Base-by-base conservation (phyloP, 192 early-diverging fungal genomes). In the Coemansia sp. region DNA sequence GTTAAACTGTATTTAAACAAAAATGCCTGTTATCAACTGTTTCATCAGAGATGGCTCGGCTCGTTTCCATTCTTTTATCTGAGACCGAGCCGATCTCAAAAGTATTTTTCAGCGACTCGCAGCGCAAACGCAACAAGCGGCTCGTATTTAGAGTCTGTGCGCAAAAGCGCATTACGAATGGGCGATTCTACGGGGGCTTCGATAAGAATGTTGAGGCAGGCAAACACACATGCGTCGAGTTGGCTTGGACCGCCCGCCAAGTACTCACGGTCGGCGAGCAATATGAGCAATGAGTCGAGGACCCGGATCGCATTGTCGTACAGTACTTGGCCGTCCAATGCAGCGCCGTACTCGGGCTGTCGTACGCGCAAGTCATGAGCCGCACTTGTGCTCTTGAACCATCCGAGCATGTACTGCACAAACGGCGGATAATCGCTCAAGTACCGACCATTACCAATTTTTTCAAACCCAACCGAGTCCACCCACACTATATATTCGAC, bases 401-500 rank as follows among this genome's bases (percentile, higher is more conserved):
- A 70, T 1, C 76, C 67, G 38, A 73, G 46, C 17, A 54, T 1
- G 23, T 34, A 42, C 53, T 44, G 26, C 12, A 64, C 20, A 5
- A 69, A 3, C n/a, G 31, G 5, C n/a, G 69, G 70, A 38, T 78
- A 78, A 1, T 24, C 12, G 15, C 44, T 52, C 47, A 78, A 31
- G 28, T 72, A 72, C 23, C 54, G 46, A 1, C 28, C 49, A 0
- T 50, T n/a, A 14, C 58, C 69, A n/a, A 73, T 57, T 1, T 20
- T 40, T 28, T 60, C 63, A 8, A 61, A 58, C 9, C 76, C 76
- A 3, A 36, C 60, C 0, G 66, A 63, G 25, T 79, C 76, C 5
- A 69, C 64, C 76, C 76, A 79, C 10, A 38, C 24, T 47, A 73
- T 34, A 34, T 79, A 79, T 60, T 73, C 68, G n/a, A 57, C 20